Conservation (phyloP, 208 protist species). For the Trypanosoma rangeli region DNA sequence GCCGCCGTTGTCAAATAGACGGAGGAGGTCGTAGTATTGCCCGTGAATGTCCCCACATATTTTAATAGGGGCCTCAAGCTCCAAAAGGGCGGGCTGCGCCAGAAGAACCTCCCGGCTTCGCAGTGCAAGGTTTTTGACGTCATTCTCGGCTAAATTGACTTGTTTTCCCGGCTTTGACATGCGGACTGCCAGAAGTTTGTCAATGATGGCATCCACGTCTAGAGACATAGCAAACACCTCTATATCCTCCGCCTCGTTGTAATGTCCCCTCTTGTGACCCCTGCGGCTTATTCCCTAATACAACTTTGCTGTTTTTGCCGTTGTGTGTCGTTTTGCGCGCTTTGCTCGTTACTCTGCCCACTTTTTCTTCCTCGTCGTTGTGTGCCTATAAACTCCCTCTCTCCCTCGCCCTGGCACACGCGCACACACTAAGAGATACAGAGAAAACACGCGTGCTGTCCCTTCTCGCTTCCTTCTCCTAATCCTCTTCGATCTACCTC, state of each 20-base stretch:
- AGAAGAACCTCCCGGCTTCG: slow-evolving; percentile 89
- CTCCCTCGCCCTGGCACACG: not conserved
- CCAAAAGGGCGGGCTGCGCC: slow-evolving; percentile 80
- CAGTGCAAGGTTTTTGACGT: slow-evolving; percentile 81
- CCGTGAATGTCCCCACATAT: slow-evolving; percentile 99
- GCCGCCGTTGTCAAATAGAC: slow-evolving; percentile 99
- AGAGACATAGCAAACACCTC: slow-evolving; percentile 41
- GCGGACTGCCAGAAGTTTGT: slow-evolving; percentile 92
- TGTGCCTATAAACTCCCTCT: not conserved
- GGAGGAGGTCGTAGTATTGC: slow-evolving; percentile 99
- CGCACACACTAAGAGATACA: not conserved
- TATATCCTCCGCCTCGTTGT: not conserved
- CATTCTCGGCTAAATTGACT: slow-evolving; percentile 87
- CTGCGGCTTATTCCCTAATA: slow-evolving; percentile 1
- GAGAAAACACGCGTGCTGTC: not conserved
- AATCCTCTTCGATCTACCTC: not conserved
- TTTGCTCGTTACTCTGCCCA: not conserved
- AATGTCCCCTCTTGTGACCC: not conserved
- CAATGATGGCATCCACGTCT: slow-evolving; percentile 91
- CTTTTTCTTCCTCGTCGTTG: not conserved
- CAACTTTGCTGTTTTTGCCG: not conserved
- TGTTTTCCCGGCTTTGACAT: slow-evolving; percentile 87
- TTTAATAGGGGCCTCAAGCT: slow-evolving; percentile 93
- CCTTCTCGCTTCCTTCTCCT: not conserved
- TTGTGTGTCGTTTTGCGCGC: not conserved